Percentiles rank a stretch among this genome's conserved stretches.
Conservation (phyloP, 768 basidiomycete species). For the Boletus tylopilopsis region DNA sequence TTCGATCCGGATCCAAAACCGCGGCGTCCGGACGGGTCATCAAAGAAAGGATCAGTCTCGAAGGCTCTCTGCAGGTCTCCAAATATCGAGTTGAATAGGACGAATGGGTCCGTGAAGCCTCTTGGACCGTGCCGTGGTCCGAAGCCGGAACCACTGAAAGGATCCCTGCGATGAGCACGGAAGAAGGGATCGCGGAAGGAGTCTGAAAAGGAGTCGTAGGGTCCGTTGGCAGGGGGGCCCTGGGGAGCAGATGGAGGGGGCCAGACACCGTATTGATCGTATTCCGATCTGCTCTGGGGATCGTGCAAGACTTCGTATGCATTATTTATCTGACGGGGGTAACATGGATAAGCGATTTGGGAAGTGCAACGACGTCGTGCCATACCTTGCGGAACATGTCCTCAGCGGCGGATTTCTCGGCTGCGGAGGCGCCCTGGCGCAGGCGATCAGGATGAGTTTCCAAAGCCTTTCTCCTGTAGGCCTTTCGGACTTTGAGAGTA, state of each 20-base stretch:
- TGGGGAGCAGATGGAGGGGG: conserved; percentile 50
- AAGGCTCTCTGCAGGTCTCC: conserved; percentile 41
- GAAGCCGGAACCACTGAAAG: conserved; percentile 26
- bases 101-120: conserved; percentile 70
- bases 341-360: background rate
- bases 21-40: conserved; percentile 17
- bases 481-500: conserved; percentile 56
- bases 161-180: conserved; percentile 25
- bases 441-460: conserved; percentile 76
- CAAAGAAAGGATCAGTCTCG: conserved; percentile 34
- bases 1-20: conserved; percentile 15
- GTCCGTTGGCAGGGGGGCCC: conserved; percentile 11
- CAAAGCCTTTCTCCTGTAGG: conserved; percentile 71
- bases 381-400: conserved; percentile 49
- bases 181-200: conserved; percentile 15
- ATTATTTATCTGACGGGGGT: conserved; percentile 56
- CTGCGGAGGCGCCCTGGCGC: conserved; percentile 48
- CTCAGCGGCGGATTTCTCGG: conserved; percentile 57
- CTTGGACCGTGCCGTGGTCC: conserved; percentile 11
- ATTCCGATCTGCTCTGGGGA: conserved; percentile 54
- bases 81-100: conserved; percentile 70
- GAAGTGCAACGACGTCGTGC: background rate
- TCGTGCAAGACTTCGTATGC: conserved; percentile 76
- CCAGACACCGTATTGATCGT: conserved; percentile 72
- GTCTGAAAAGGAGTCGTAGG: conserved; percentile 15